Evolutionary conservation across 2,329 filamentous ascomycete species (phyloP), one percentile per base, ranked within the genome.

Genomic region (Microcyclospora tardicrescens): DNA sequence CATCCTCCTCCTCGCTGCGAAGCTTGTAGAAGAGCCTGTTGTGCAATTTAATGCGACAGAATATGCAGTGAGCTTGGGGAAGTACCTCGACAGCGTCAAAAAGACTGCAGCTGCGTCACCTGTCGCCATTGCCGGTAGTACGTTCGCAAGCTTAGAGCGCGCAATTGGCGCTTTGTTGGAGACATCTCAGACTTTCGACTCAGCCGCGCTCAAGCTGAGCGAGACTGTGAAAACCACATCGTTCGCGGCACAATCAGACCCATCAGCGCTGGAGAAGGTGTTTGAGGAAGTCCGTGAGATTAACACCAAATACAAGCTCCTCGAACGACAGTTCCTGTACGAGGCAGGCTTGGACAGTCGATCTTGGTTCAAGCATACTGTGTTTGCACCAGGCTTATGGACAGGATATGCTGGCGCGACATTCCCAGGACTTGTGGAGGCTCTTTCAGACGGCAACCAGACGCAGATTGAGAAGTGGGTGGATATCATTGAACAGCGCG

Each of bases 291-390:
- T 93, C 37, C 71, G 75, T 19, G 67, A 61, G 10, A 72, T 80
- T 33, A 96, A 96, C 60, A 69, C 67, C 27, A 81, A 82, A 57
- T 93, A 93, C 67, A 93, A 94, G 69, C 67, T 69, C 8, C 64
- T 96, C 0, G 89, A 96, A 60, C 71, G 86, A 12, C 69, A 78
- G 36, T 94, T 95, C 60, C 52, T 95, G 45, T 81, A 84, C 52
- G 63, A 75, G 4, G 68, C 72, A 2, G 89, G 89, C 1, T 63
- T 96, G 14, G 87, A 94, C 57, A 76, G 77, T 1, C 68, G 89
- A 43, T 66, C 67, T 16, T 95, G 86, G 86, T 96, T 89, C 66
- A 95, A 95, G 65, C 89, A 95, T 54, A 81, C 94, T 2, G 81
- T 95, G 1, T 95, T 93, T 61, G 87, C 87, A 1, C 87, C 87